These are phyloP conservation scores for Aristolochia californica DNA, from an alignment of 164 flowering plant genomes.

Conservation along the genomic window DNA sequence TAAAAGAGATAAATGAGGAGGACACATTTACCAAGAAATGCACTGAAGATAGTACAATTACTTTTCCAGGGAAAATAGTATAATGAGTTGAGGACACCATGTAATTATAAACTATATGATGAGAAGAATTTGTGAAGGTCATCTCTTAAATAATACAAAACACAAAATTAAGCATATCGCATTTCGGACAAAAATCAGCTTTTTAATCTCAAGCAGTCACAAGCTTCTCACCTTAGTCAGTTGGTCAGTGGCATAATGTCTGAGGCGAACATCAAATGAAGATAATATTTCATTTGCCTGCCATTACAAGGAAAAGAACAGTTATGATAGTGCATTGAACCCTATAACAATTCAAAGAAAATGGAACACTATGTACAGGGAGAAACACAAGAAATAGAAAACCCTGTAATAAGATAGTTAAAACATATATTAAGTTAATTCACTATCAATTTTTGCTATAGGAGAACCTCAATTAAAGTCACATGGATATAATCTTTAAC, in stretches of 20 bases:
- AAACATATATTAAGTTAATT: neutral
- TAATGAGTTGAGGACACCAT: too few species aligned
- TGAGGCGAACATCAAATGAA: constrained; percentile 93
- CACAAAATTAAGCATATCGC: too few species aligned
- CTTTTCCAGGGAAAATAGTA: too few species aligned
- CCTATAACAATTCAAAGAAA: neutral
- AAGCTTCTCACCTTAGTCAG: constrained; percentile 59
- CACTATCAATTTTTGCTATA: neutral
- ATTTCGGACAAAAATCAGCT: neutral
- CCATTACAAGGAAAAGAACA: constrained; percentile 9
- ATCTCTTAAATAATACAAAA: too few species aligned
- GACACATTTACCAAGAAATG: too few species aligned
- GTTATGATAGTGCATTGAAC: neutral
- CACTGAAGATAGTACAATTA: too few species aligned
- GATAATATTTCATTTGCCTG: constrained; percentile 97
- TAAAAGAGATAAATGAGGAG: too few species aligned
- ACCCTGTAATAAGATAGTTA: too few species aligned
- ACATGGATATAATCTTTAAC: constrained; percentile 87
- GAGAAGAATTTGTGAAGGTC: too few species aligned
- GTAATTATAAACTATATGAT: too few species aligned
- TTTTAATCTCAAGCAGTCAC: neutral
- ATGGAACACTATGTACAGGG: neutral
- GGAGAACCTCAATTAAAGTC: constrained; percentile 85
- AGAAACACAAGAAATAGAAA: too few species aligned
- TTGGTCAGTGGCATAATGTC: constrained; percentile 77